phyloP scores from a whole-genome alignment of 2,329 filamentous ascomycete species.

The Fusarium sarcochroum region DNA sequence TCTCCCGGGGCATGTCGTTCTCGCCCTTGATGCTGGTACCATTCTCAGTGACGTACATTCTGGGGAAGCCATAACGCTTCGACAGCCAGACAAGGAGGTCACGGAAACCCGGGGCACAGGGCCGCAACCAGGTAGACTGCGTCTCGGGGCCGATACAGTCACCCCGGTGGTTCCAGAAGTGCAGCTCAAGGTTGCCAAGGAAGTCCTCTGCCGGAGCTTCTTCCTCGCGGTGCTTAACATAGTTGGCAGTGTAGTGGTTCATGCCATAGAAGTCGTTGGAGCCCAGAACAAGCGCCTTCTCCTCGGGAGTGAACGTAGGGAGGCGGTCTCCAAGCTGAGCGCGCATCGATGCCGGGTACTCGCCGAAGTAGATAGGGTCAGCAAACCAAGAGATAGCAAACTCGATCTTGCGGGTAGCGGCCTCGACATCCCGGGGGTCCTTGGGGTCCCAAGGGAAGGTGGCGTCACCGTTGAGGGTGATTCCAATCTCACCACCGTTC shows the following conservation, averaged over 20 bases:
- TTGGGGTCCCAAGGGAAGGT: slow-evolving; percentile 86
- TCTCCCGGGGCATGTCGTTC: slow-evolving; percentile 78
- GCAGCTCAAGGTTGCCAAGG: slow-evolving; percentile 80
- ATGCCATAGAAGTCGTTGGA: slow-evolving; percentile 95
- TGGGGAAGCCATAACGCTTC: slow-evolving; percentile 80
- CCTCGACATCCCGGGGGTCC: slow-evolving; percentile 81
- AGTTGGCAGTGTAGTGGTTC: slow-evolving; percentile 95
- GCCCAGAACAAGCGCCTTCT: slow-evolving; percentile 81
- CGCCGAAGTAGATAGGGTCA: slow-evolving; percentile 87
- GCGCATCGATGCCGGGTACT: slow-evolving; percentile 87
- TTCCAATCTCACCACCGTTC: slow-evolving; percentile 83
- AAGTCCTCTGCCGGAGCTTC: slow-evolving; percentile 75
- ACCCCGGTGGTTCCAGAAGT: slow-evolving; percentile 79
- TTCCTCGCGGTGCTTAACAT: slow-evolving; percentile 79
- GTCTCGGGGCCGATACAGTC: slow-evolving; percentile 85
- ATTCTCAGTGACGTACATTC: slow-evolving; percentile 91
- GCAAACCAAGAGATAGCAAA: slow-evolving; percentile 92
- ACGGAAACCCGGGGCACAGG: slow-evolving; percentile 81
- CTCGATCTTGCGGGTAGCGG: slow-evolving; percentile 84
- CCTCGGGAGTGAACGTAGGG: slow-evolving; percentile 80
- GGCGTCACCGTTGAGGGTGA: slow-evolving; percentile 89
- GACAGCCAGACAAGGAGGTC: slow-evolving; percentile 83
- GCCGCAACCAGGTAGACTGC: slow-evolving; percentile 84
- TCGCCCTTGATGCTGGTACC: slow-evolving; percentile 88
- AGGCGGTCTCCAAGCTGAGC: slow-evolving; percentile 84